These are phyloP conservation scores for Candida insectalens DNA, from an alignment of 805 yeast species.

Conservation along the genomic window DNA sequence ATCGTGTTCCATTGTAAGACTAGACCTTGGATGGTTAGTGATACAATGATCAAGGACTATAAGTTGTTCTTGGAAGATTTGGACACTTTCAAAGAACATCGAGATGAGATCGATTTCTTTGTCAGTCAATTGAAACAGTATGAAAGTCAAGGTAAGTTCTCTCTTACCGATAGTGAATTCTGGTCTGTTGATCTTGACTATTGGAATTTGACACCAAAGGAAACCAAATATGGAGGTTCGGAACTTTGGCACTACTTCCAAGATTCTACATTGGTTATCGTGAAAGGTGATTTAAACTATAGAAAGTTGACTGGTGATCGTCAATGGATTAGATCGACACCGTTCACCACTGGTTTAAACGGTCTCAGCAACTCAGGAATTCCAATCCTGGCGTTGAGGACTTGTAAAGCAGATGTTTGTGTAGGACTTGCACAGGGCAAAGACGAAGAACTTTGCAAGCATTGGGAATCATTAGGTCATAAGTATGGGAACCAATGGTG, in stretches of 20 bases:
- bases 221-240: slow-evolving; percentile 46
- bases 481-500: slow-evolving; percentile 73
- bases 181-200: slow-evolving; percentile 81
- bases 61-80: slow-evolving; percentile 42
- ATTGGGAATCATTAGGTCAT: slow-evolving; percentile 49
- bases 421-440: slow-evolving; percentile 73
- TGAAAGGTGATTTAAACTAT: slow-evolving; percentile 95
- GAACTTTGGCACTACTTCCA: slow-evolving; percentile 51
- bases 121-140: slow-evolving; percentile 35
- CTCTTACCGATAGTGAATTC: slow-evolving; percentile 53
- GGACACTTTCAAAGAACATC: slow-evolving; percentile 42
- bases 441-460: slow-evolving; percentile 53
- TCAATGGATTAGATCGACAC: slow-evolving; percentile 75
- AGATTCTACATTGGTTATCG: slow-evolving; percentile 61
- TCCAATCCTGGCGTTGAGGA: slow-evolving; percentile 68
- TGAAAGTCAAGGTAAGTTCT: slow-evolving; percentile 35
- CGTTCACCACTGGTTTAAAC: slow-evolving; percentile 64
- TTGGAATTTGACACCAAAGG: slow-evolving; percentile 53
- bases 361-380: slow-evolving; percentile 54
- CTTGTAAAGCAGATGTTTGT: slow-evolving; percentile 93
- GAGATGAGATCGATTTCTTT: slow-evolving; percentile 37
- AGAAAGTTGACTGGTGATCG: slow-evolving; percentile 90
- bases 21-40: slow-evolving; percentile 97
- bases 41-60: slow-evolving; percentile 81
- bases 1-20: slow-evolving; percentile 81